These are phyloP conservation scores for Buddleja alternifolia DNA, from an alignment of 257 asterid genomes.

Conservation along the genomic window DNA sequence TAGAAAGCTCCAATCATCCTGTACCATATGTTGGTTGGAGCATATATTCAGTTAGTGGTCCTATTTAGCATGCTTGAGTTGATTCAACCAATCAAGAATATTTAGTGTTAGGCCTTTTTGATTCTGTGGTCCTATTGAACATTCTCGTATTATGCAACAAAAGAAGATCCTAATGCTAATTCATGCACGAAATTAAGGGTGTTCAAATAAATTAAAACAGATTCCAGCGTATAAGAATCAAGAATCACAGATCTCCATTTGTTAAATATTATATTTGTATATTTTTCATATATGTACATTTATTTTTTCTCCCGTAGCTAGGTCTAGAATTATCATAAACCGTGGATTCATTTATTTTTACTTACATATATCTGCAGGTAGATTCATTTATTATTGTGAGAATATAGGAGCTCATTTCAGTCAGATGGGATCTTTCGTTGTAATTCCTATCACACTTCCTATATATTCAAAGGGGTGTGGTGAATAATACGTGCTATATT, in stretches of 20 bases:
- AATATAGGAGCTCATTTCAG: too few species aligned
- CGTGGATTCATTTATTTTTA: too few species aligned
- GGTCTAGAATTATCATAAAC: too few species aligned
- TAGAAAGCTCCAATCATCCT: conserved; percentile 39
- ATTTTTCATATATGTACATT: too few species aligned
- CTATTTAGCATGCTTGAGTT: background rate
- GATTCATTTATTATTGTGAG: too few species aligned
- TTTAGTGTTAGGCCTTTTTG: conserved; percentile 4
- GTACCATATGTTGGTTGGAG: conserved; percentile 56
- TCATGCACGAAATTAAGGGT: conserved; percentile 4
- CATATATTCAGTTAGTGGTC: conserved; percentile 37
- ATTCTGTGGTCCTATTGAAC: conserved; percentile 45
- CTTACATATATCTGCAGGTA: too few species aligned
- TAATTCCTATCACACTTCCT: too few species aligned
- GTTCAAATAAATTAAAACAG: too few species aligned
- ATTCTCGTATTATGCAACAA: conserved; percentile 25
- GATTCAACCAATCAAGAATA: conserved; percentile 6
- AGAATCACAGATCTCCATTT: background rate
- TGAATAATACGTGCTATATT: too few species aligned
- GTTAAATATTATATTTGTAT: background rate
- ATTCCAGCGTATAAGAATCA: background rate
- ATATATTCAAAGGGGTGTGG: too few species aligned
- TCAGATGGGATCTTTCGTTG: too few species aligned
- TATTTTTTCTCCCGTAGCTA: too few species aligned
- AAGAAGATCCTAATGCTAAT: background rate